Conservation (phyloP, 78 protist species). For the Planoprotostelium fungivorum region DNA sequence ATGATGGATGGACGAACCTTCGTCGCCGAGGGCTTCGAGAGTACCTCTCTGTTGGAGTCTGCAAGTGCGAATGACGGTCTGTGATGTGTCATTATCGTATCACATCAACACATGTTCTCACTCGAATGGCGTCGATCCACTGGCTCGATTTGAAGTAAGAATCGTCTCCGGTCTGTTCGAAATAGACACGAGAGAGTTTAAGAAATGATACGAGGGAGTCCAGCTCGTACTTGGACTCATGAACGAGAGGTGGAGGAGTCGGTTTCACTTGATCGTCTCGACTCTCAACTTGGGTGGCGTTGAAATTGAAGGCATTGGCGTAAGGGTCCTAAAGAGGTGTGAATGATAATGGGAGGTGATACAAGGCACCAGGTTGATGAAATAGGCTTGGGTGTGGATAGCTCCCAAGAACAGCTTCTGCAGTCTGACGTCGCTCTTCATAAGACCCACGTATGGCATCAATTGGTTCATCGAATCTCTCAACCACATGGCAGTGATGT, state of each 20-base stretch:
- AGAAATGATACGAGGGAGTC: slow-evolving; percentile 33
- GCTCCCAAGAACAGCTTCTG: slow-evolving; percentile 11
- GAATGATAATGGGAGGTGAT: not conserved
- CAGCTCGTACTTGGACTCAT: slow-evolving; percentile 57
- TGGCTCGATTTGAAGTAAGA: not conserved
- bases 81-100: not conserved
- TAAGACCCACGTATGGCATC: slow-evolving; percentile 11
- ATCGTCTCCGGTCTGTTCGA: not conserved
- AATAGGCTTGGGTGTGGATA: slow-evolving; percentile 18
- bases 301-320: slow-evolving; percentile 56
- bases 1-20: not conserved
- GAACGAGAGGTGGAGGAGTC: not conserved
- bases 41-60: slow-evolving; percentile 7
- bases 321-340: slow-evolving; percentile 19
- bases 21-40: slow-evolving; percentile 9
- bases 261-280: not conserved
- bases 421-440: slow-evolving; percentile 8
- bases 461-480: slow-evolving; percentile 53
- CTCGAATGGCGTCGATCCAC: not conserved
- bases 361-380: not conserved
- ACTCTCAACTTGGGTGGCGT: not conserved
- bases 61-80: not conserved
- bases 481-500: slow-evolving; percentile 69
- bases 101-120: not conserved
- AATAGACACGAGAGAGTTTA: not conserved